phyloP scores from a whole-genome alignment of 148 eudicot species.

The Fagopyrum tataricum region DNA sequence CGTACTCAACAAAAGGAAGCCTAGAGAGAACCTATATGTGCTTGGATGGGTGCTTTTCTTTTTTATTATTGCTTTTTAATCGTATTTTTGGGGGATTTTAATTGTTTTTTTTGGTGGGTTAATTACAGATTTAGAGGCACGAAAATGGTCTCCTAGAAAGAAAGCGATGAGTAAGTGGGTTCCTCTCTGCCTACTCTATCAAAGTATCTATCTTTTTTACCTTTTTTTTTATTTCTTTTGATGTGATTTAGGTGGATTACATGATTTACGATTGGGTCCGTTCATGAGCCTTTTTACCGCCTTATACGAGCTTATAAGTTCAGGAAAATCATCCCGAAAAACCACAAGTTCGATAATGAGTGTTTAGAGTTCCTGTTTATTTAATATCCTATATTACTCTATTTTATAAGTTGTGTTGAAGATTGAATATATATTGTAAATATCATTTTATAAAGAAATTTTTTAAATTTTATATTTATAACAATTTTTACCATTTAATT shows the following conservation, averaged over 20 bases:
- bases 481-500: too few relatives aligned
- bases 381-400: too few relatives aligned
- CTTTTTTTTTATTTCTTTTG: neutral
- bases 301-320: neutral
- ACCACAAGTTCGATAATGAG: too few relatives aligned
- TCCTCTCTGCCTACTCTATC: neutral
- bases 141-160: conserved; percentile 1
- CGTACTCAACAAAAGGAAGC: neutral
- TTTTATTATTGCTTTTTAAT: neutral
- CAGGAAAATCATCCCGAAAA: too few relatives aligned
- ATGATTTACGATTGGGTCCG: neutral
- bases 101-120: neutral
- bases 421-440: too few relatives aligned
- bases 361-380: too few relatives aligned
- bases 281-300: neutral
- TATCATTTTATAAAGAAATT: too few relatives aligned
- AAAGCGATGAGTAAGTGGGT: conserved; percentile 8
- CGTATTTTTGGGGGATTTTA: neutral
- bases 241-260: neutral
- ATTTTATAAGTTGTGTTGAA: too few relatives aligned
- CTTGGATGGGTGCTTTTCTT: conserved; percentile 3
- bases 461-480: too few relatives aligned
- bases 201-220: neutral
- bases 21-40: neutral
- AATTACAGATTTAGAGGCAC: conserved; percentile 5